Percentiles rank a stretch among this genome's conserved stretches.
Evolutionary conservation across 139 green algal genomes (phyloP).

Genomic region (Bryopsis sp.): DNA sequence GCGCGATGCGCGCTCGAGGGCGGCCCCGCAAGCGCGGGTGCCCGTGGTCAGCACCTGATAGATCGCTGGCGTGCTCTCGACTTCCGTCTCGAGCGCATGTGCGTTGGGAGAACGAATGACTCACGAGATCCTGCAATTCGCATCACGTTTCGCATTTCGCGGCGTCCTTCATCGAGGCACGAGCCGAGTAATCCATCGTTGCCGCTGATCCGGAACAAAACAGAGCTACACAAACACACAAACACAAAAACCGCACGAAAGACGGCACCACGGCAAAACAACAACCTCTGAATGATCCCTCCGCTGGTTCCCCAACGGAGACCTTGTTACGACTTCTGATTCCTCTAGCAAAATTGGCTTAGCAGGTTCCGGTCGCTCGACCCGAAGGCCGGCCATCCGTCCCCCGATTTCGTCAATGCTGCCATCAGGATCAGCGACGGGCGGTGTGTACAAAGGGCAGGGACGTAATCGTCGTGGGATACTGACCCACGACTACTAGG

Average conservation of each 20-base stretch:
- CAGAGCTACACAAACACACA: no score
- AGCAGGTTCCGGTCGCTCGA: conserved; percentile 22
- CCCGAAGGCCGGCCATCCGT: not conserved
- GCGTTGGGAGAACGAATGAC: conserved; percentile 91
- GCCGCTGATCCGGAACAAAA: conserved; percentile 21
- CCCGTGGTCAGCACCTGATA: no score
- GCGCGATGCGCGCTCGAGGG: no score
- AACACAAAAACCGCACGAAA: not conserved
- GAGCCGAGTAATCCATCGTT: conserved; percentile 84
- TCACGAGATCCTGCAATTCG: conserved; percentile 90
- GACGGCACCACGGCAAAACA: no score
- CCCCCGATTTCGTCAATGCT: conserved; percentile 45
- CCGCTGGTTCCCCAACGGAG: conserved; percentile 74
- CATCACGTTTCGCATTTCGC: conserved; percentile 92
- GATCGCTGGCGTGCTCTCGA: no score
- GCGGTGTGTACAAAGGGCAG: conserved; percentile 26
- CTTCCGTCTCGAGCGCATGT: no score
- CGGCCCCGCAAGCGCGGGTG: no score
- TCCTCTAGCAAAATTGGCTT: conserved; percentile 72
- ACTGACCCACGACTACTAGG: conserved; percentile 95
- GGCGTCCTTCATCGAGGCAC: conserved; percentile 88
- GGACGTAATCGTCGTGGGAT: conserved; percentile 76
- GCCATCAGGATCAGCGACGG: conserved; percentile 22
- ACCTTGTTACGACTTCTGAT: conserved; percentile 85
- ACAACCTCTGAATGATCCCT: conserved; percentile 70